Evolutionary conservation across 352 stramenopile genomes (phyloP).

Genomic region (Globisporangium rhizosaccharum): DNA sequence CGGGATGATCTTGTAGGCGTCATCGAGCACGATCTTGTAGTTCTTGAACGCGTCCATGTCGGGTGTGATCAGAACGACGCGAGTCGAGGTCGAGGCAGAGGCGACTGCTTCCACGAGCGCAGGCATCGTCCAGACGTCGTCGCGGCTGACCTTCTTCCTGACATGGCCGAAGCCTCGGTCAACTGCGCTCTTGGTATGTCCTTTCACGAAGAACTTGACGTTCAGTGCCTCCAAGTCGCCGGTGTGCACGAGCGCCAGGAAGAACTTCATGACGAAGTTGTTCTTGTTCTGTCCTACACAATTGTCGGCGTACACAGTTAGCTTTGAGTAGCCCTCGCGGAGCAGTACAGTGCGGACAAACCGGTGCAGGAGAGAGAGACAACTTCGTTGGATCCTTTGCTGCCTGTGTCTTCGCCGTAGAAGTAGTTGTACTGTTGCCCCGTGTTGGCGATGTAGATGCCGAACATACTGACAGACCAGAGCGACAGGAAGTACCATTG

Average conservation of each 20-base stretch:
- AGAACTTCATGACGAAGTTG: conserved; percentile 14
- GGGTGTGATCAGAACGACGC: too few species aligned
- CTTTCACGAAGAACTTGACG: background rate
- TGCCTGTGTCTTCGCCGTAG: conserved; percentile 8
- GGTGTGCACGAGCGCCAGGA: conserved; percentile 7
- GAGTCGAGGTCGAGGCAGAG: too few species aligned
- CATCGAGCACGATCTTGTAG: too few species aligned
- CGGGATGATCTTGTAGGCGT: too few species aligned
- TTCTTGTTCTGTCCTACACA: conserved; percentile 15
- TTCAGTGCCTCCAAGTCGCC: background rate
- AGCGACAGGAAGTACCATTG: conserved; percentile 15
- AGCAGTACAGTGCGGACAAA: background rate
- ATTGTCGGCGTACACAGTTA: conserved; percentile 13
- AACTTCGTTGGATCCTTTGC: conserved; percentile 13
- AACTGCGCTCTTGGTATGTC: background rate
- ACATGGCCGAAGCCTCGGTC: background rate
- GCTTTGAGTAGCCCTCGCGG: conserved; percentile 1
- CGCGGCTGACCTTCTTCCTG: background rate
- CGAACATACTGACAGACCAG: conserved; percentile 6
- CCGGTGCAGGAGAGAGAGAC: conserved; percentile 13
- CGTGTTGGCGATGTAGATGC: background rate
- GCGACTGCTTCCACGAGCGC: too few species aligned
- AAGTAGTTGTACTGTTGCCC: conserved; percentile 10
- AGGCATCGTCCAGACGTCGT: too few species aligned
- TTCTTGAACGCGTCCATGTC: too few species aligned